Evolutionary conservation across 169 alveolate genomes (phyloP).

Genomic region (Eimeria sp.): DNA sequence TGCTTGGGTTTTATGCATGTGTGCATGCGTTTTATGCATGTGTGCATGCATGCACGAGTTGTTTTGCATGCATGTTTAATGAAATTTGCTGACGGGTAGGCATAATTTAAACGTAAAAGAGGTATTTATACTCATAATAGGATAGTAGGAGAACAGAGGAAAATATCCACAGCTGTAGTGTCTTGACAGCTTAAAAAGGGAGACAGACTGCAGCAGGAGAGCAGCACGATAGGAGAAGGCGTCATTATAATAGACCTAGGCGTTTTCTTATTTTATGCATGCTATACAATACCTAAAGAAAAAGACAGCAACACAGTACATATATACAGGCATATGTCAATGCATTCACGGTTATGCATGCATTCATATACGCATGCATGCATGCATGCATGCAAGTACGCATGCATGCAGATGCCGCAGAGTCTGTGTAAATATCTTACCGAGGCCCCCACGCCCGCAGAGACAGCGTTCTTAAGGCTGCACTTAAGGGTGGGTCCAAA

Average conservation of each 20-base stretch:
- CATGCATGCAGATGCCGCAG: neutral
- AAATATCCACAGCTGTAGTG: neutral
- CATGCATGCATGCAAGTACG: neutral
- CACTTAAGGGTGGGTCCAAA: slow-evolving; percentile 43
- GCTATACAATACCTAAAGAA: slow-evolving; percentile 22
- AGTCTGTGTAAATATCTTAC: neutral
- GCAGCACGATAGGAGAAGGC: neutral
- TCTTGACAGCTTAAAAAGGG: neutral
- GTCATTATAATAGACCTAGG: neutral
- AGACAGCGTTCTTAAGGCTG: slow-evolving; percentile 58
- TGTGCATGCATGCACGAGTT: neutral
- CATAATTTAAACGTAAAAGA: neutral
- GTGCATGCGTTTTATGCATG: neutral
- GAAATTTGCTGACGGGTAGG: neutral
- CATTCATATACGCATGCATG: neutral
- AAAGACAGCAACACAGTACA: neutral
- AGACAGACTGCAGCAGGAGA: neutral
- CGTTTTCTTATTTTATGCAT: slow-evolving; percentile 29
- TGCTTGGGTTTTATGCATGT: neutral
- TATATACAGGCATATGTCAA: neutral
- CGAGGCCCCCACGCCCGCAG: slow-evolving; percentile 16
- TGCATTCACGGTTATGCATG: neutral
- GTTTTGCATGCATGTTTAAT: neutral
- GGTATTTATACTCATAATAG: neutral
- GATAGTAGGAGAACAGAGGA: no score